phyloP scores from a whole-genome alignment of 2,329 filamentous ascomycete genomes.

The Monilinia laxa region DNA sequence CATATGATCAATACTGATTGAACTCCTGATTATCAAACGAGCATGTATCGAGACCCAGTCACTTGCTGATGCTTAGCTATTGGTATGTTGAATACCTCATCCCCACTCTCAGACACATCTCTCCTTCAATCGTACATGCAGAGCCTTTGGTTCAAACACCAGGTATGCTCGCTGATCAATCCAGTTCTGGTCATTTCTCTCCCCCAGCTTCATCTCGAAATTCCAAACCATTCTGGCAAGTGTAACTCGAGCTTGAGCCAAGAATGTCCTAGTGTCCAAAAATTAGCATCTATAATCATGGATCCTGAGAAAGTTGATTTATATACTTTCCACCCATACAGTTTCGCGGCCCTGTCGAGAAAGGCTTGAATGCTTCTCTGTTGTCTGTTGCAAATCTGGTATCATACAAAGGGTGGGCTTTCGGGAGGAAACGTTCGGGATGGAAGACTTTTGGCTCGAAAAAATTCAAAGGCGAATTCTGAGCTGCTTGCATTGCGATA shows the following conservation, averaged over 20 bases:
- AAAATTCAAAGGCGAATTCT: slow-evolving; percentile 1
- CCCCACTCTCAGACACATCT: background rate
- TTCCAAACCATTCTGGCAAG: slow-evolving; percentile 6
- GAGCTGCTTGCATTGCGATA: slow-evolving; percentile 4
- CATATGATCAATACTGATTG: background rate
- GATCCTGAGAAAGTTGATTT: background rate
- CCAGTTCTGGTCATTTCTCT: slow-evolving; percentile 1
- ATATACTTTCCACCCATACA: slow-evolving; percentile 17
- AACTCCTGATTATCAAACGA: background rate
- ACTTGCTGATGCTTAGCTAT: too few species aligned
- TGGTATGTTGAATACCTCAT: background rate
- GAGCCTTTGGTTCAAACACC: slow-evolving; percentile 15
- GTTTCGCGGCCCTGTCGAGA: background rate
- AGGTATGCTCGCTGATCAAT: slow-evolving; percentile 12
- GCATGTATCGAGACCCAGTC: background rate
- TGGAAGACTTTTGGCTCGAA: slow-evolving; percentile 14
- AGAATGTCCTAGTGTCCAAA: background rate
- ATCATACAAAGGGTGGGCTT: slow-evolving; percentile 2
- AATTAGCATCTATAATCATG: background rate
- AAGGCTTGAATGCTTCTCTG: slow-evolving; percentile 11
- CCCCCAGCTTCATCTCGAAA: slow-evolving; percentile 8
- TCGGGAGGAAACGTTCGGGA: slow-evolving; percentile 6
- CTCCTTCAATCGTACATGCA: slow-evolving; percentile 6
- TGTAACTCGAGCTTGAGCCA: slow-evolving; percentile 2
- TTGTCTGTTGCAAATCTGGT: slow-evolving; percentile 1